Conservation (phyloP, 257 asterid species). For the Euphrasia confusa region DNA sequence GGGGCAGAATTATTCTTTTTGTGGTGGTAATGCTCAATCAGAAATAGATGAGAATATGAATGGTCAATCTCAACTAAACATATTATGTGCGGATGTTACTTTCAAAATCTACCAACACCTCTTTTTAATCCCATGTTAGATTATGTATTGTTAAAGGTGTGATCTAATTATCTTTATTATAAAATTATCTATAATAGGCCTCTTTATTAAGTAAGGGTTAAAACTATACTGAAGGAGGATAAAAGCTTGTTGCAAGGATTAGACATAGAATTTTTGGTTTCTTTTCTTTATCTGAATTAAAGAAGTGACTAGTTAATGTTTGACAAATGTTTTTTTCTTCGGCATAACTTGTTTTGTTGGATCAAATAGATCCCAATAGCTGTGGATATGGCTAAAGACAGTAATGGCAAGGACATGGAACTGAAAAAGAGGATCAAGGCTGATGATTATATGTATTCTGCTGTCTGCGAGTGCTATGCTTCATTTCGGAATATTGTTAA, state of each 20-base stretch:
- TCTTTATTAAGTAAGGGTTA: constrained; percentile 10
- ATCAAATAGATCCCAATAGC: constrained; percentile 85
- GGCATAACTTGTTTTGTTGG: constrained; percentile 20
- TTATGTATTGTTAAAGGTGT: constrained; percentile 16
- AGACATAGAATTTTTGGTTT: constrained; percentile 14
- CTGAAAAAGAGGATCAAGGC: constrained; percentile 79
- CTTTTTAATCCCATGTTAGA: background rate
- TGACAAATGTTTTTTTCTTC: constrained; percentile 5
- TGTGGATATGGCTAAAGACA: constrained; percentile 98
- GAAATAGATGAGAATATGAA: background rate
- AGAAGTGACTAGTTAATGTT: constrained; percentile 11
- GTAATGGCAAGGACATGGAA: constrained; percentile 87
- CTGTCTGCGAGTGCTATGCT: constrained; percentile 95
- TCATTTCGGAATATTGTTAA: constrained; percentile 77
- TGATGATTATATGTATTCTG: constrained; percentile 83
- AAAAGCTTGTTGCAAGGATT: constrained; percentile 13
- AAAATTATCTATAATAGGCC: constrained; percentile 3
- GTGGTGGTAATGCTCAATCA: constrained; percentile 8
- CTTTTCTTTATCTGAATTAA: constrained; percentile 19
- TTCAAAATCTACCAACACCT: background rate
- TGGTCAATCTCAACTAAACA: constrained; percentile 10
- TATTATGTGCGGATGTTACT: background rate
- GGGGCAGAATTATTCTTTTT: background rate
- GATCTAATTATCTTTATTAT: background rate
- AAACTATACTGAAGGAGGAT: background rate